phyloP scores from a whole-genome alignment of 1,139 yeast species.

The Hanseniaspora sp. region DNA sequence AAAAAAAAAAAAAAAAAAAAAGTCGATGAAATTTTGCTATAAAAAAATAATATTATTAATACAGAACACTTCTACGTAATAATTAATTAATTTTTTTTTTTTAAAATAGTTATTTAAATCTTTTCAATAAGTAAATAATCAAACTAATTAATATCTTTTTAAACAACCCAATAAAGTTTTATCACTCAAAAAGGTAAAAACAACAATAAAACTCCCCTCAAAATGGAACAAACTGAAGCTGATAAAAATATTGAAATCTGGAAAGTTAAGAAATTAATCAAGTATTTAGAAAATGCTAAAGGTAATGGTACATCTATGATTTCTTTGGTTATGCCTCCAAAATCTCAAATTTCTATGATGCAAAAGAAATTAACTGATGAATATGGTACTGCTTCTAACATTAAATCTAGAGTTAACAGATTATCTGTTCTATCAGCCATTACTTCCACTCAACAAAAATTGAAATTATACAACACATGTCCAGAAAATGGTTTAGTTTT shows the following conservation, averaged over 20 bases:
- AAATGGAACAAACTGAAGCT: slow-evolving; percentile 44
- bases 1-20: neutral
- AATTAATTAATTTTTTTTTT: too few species aligned
- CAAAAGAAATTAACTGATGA: slow-evolving; percentile 94
- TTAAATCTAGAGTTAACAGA: slow-evolving; percentile 93
- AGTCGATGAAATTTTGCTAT: too few species aligned
- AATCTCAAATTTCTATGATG: slow-evolving; percentile 77
- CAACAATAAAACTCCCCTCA: neutral
- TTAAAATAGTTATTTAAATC: too few species aligned
- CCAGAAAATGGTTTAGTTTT: slow-evolving; percentile 91
- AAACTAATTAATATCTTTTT: too few species aligned
- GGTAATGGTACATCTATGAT: slow-evolving; percentile 99
- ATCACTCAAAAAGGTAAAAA: neutral
- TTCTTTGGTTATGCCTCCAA: slow-evolving; percentile 88
- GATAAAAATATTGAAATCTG: slow-evolving; percentile 96
- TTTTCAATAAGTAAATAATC: too few species aligned
- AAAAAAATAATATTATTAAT: too few species aligned
- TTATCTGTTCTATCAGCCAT: slow-evolving; percentile 90
- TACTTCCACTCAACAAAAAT: slow-evolving; percentile 92
- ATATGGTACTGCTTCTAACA: slow-evolving; percentile 96
- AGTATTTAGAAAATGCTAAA: slow-evolving; percentile 76
- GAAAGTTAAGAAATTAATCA: slow-evolving; percentile 91
- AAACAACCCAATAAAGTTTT: too few species aligned
- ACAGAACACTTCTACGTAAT: too few species aligned
- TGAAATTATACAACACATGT: slow-evolving; percentile 76